These are phyloP conservation scores for Corymbia citriodora DNA, from an alignment of 441 rosid species.

Conservation along the genomic window DNA sequence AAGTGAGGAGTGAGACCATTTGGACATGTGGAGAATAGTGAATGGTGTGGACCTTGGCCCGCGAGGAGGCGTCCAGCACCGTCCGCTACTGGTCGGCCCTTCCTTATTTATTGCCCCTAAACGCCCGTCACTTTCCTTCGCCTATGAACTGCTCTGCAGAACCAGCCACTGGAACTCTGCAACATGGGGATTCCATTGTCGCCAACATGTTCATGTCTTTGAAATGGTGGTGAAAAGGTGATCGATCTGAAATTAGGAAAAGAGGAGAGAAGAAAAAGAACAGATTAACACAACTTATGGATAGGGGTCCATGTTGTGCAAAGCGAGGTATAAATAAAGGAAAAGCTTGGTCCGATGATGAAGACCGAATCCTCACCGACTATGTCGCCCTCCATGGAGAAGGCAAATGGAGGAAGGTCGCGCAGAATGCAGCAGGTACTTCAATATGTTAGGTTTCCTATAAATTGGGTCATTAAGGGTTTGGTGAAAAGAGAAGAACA, in stretches of 20 bases:
- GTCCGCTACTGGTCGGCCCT: background rate
- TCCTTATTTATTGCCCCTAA: background rate
- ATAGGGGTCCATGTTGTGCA: background rate
- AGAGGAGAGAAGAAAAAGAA: background rate
- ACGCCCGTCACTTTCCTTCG: background rate
- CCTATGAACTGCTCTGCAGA: background rate
- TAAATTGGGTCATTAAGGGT: background rate
- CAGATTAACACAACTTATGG: background rate
- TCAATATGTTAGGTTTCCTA: background rate
- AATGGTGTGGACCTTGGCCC: background rate
- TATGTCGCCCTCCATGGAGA: conserved; percentile 10
- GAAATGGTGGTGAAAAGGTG: background rate
- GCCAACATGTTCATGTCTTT: background rate
- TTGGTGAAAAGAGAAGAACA: background rate
- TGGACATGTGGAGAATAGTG: background rate
- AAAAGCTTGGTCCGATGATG: background rate
- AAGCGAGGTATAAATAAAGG: background rate
- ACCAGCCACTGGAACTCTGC: background rate
- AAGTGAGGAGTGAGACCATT: background rate
- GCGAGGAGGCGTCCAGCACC: background rate
- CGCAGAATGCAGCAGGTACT: conserved; percentile 7
- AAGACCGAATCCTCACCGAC: background rate
- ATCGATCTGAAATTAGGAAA: background rate
- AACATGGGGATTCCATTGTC: background rate
- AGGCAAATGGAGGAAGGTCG: conserved; percentile 11